A percentile compares a stretch with the other conserved stretches of the same genome.
Evolutionary conservation across 1,284 basidiomycete genomes (phyloP).

Genomic region (Sporisorium iseilematis-ciliati): DNA sequence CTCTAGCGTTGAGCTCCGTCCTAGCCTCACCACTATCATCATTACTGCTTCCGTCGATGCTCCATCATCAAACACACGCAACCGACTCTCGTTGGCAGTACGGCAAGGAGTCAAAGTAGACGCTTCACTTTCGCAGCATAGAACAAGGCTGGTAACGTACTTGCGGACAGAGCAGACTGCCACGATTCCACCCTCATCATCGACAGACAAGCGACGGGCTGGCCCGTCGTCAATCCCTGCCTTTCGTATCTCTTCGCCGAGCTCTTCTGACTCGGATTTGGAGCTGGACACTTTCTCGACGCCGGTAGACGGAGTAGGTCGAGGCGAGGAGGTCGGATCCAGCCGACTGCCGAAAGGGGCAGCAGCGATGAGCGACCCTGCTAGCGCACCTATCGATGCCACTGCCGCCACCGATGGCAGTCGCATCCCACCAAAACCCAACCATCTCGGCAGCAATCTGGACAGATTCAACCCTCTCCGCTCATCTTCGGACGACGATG

Average conservation of each 20-base stretch:
- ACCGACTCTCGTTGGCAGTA: no score
- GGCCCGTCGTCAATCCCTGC: slow-evolving; percentile 31
- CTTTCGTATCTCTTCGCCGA: slow-evolving; percentile 40
- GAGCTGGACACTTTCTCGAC: slow-evolving; percentile 41
- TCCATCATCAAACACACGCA: no score
- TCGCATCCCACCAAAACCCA: not conserved
- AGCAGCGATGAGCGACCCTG: slow-evolving; percentile 28
- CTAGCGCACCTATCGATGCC: slow-evolving; percentile 13
- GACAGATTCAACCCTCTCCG: slow-evolving; percentile 34
- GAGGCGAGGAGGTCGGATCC: not conserved
- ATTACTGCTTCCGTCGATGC: no score
- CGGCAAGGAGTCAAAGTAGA: no score
- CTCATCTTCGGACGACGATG: slow-evolving; percentile 6
- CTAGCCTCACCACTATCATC: not conserved
- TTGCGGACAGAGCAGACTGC: not conserved
- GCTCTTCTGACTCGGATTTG: slow-evolving; percentile 22
- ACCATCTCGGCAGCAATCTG: slow-evolving; percentile 15
- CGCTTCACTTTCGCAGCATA: not conserved
- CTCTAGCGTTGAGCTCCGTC: no score
- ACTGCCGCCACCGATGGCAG: not conserved
- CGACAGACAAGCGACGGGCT: slow-evolving; percentile 21
- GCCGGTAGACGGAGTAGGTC: slow-evolving; percentile 4
- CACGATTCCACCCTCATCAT: slow-evolving; percentile 25
- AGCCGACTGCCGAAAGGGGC: not conserved
- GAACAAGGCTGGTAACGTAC: not conserved